Evolutionary conservation across 2,329 filamentous ascomycete genomes (phyloP), one percentile per base, ranked within the genome.

Genomic region (Metarhizium album): DNA sequence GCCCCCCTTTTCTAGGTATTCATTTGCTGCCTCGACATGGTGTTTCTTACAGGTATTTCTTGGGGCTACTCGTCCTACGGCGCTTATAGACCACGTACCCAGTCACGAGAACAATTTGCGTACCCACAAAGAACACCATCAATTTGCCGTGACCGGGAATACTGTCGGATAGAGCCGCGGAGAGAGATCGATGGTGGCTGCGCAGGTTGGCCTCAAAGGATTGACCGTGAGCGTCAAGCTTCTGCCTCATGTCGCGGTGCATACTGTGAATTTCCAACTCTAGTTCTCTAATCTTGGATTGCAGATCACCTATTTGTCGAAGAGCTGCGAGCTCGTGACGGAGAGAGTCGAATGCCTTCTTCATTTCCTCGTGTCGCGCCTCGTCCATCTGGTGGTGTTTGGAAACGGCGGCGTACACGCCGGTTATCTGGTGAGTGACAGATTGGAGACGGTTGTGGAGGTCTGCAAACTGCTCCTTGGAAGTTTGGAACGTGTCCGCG

Each of bases 371-470:
- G 67, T 82, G 75, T 47, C 78, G 75, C 59, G 76, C 67, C 61
- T 84, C 78, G 56, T 74, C 69, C 37, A 76, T 65, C 52, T 70
- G 69, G 47, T 74, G 69, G 51, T 79, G 67, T 38, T 72, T 65
- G 11, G 75, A 71, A 40, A 84, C 67, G 51, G 80, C 70, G 42
- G 74, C 75, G 66, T 80, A 82, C 51, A 88, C 72, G 57, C 75
- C 76, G 20, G 75, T 74, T 42, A 89, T 70, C 60, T 86, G 82
- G 67, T 88, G 83, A 65, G 81, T 82, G 52, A 88, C 74, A 58
- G 73, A 75, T 66, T 90, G 88, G 18, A 97, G 72, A 31, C 90
- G 86, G 71, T 86, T 86, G 72, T 95, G 86, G 14, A 97, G 76
- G 64, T 96, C 90, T 33, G 78, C 76, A 63, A 96, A 91, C 66